Conservation (phyloP, 2,329 filamentous ascomycete genomes). For the Xylaria polymorpha region DNA sequence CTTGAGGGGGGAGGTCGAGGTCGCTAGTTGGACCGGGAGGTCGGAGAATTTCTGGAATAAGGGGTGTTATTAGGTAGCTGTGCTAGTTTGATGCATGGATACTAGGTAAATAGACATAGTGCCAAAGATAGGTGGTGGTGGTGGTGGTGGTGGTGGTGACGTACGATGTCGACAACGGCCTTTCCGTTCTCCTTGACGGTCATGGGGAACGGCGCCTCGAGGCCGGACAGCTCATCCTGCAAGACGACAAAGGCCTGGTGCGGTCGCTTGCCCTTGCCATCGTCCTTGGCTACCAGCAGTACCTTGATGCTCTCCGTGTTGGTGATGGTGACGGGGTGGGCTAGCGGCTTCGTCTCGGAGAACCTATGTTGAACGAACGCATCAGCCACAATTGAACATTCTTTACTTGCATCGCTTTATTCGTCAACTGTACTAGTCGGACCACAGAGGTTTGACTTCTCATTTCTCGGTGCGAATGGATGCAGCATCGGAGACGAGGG, state of each 20-base stretch:
- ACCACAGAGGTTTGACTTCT: too few species aligned
- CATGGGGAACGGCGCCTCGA: conserved; percentile 90
- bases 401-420: background rate
- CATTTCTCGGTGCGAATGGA: too few species aligned
- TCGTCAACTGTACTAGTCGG: background rate
- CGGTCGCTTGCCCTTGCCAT: conserved; percentile 80
- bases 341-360: conserved; percentile 67
- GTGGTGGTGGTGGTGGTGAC: too few species aligned
- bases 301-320: conserved; percentile 82
- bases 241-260: conserved; percentile 94
- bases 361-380: conserved; percentile 59
- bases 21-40: conserved; percentile 84
- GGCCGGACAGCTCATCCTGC: conserved; percentile 76
- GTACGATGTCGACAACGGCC: conserved; percentile 84
- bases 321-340: conserved; percentile 73
- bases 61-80: conserved; percentile 5
- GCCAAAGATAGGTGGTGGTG: too few species aligned
- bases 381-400: conserved; percentile 20
- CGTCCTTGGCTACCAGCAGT: conserved; percentile 82
- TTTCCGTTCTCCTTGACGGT: conserved; percentile 89
- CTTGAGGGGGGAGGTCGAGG: conserved; percentile 73
- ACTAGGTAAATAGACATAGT: background rate
- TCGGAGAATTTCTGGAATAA: conserved; percentile 81
- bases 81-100: background rate
- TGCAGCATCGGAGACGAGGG: conserved; percentile 21